Evolutionary conservation across 495 filamentous ascomycete species (phyloP).

Genomic region (Aspergillus baeticus): DNA sequence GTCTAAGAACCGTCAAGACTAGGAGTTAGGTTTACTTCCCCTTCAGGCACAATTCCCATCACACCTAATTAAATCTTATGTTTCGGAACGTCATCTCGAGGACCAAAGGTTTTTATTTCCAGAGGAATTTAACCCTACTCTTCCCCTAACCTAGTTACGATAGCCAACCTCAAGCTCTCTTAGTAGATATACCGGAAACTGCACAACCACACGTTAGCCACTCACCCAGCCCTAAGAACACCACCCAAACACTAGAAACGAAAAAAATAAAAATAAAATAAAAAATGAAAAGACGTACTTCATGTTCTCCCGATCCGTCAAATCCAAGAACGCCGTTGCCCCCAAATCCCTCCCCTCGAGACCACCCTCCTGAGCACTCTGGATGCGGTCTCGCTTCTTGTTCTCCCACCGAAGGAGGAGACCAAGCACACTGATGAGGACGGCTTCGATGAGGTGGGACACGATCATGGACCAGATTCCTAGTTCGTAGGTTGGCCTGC

Average conservation of each 20-base stretch:
- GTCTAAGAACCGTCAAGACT: no score
- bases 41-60: no score
- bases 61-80: no score
- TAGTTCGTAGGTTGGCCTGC: conserved; percentile 51
- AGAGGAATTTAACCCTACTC: no score
- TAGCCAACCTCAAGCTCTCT: no score
- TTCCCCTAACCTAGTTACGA: no score
- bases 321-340: conserved; percentile 56
- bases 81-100: no score
- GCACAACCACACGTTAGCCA: background rate
- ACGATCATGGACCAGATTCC: conserved; percentile 66
- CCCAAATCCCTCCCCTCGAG: conserved; percentile 51
- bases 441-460: conserved; percentile 53
- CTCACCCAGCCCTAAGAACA: background rate
- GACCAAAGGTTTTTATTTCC: no score
- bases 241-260: background rate
- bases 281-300: conserved; percentile 35
- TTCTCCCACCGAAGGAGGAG: conserved; percentile 56
- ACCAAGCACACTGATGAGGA: conserved; percentile 46
- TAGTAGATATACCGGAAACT: conserved; percentile 41
- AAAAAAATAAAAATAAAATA: background rate
- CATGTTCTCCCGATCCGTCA: conserved; percentile 61
- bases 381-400: conserved; percentile 50
- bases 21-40: no score
- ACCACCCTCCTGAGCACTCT: conserved; percentile 46